These are phyloP conservation scores for Guadua angustifolia DNA, from an alignment of 176 grass and related monocot genomes.

Conservation along the genomic window DNA sequence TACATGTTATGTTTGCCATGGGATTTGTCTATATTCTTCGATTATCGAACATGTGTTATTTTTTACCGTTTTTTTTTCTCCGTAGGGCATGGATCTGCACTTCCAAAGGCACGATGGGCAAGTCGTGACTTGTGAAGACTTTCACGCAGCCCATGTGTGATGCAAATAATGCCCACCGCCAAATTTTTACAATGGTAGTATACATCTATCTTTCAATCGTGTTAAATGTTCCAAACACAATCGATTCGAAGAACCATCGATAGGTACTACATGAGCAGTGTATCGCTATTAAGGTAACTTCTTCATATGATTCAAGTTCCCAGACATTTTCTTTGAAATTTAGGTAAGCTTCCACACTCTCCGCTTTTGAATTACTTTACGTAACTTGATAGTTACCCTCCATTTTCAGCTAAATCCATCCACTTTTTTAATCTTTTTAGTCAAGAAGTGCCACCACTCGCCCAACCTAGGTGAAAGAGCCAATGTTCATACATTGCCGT, in stretches of 20 bases:
- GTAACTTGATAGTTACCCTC: neutral
- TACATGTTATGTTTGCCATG: no score
- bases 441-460: conserved; percentile 90
- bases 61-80: conserved; percentile 3
- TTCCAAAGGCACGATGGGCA: conserved; percentile 97
- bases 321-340: conserved; percentile 79
- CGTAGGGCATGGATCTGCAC: conserved; percentile 99
- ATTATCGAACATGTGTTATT: conserved; percentile 7
- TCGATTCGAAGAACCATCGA: conserved; percentile 40
- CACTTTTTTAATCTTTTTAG: conserved; percentile 43
- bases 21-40: conserved; percentile 16
- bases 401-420: conserved; percentile 33
- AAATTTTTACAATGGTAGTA: conserved; percentile 90
- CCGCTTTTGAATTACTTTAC: neutral
- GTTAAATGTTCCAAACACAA: conserved; percentile 12
- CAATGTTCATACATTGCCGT: conserved; percentile 91
- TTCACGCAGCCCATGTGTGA: conserved; percentile 94
- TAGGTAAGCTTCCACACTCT: conserved; percentile 55
- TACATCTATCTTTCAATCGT: conserved; percentile 6
- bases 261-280: conserved; percentile 98
- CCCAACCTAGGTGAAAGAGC: conserved; percentile 78
- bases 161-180: conserved; percentile 85
- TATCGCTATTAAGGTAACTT: conserved; percentile 69
- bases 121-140: conserved; percentile 97
- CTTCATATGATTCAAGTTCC: conserved; percentile 75